These are phyloP conservation scores for Neurospora sp. DNA, from an alignment of 2,329 filamentous ascomycete species.

Conservation along the genomic window DNA sequence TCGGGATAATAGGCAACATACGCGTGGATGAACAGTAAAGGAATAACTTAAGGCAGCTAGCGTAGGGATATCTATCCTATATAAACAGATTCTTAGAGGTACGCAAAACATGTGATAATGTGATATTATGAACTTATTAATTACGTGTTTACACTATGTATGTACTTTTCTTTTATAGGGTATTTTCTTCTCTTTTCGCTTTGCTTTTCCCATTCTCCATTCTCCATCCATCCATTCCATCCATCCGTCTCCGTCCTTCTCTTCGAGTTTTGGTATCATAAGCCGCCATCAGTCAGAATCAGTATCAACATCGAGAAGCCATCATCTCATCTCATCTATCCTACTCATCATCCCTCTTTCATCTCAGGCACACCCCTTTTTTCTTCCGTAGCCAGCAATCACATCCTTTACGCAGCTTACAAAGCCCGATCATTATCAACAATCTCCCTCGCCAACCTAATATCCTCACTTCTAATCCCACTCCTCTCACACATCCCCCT, in stretches of 20 bases:
- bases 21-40: no score
- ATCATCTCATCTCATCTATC: neutral
- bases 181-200: neutral
- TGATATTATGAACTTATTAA: neutral
- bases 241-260: constrained; percentile 9
- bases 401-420: no score
- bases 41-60: no score
- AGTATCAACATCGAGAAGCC: neutral
- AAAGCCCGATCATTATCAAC: constrained; percentile 13
- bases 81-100: neutral
- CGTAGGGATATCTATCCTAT: neutral
- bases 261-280: neutral
- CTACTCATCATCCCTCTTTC: neutral
- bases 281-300: neutral
- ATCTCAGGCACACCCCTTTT: no score
- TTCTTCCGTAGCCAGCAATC: no score
- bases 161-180: neutral
- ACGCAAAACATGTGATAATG: neutral
- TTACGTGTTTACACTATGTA: neutral
- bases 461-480: constrained; percentile 56
- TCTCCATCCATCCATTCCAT: neutral
- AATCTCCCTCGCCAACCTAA: constrained; percentile 32
- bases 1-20: no score
- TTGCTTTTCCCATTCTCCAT: neutral
- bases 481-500: constrained; percentile 81